Evolutionary conservation across 1,284 basidiomycete genomes (phyloP), one percentile per base, ranked within the genome.

Genomic region (Microbotryomycetes sp.): DNA sequence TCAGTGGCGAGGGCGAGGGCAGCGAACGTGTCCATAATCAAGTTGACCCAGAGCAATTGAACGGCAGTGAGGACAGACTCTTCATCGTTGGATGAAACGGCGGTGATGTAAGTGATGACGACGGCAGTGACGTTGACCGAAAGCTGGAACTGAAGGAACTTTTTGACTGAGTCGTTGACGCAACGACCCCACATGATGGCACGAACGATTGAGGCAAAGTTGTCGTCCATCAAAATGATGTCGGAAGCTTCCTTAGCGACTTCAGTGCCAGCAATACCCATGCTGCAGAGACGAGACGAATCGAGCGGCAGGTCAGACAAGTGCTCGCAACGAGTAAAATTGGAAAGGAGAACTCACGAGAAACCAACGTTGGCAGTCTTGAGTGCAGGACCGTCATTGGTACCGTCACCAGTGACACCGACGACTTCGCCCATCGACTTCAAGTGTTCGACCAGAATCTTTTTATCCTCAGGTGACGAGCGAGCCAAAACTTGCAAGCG

Each of bases 151-250:
- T 97, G 94, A 65, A 98, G 75, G 80, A 97, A 98, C 80, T 97
- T 97, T 75, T 88, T 86, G 65, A 97, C 94, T 0, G 92, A 85
- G 75, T 98, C 94, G 77, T 97, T 97, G 67, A 98, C 93, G 75
- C 92, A 94, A 62, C 94, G 89, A 50, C 94, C 94, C 94, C 94
- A 98, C 82, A 96, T 93, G 73, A 98, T 93, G 59, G 93, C 94
- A 72, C 91, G 87, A 68, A 97, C 91, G 74, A 98, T 94, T 19
- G 89, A 92, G 9, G 89, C 81, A 76, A 98, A 97, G 76, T 97
- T 96, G 79, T 97, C 94, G 64, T 78, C 77, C 92, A 97, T 96
- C 53, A 98, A 84, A 71, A 98, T 94, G 73, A 99, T 97, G 74
- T 98, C 96, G 9, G 92, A 97, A 2, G 96, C 96, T 77, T 97